phyloP scores from a whole-genome alignment of 176 grass and related monocot genomes.

The Carex pumila region DNA sequence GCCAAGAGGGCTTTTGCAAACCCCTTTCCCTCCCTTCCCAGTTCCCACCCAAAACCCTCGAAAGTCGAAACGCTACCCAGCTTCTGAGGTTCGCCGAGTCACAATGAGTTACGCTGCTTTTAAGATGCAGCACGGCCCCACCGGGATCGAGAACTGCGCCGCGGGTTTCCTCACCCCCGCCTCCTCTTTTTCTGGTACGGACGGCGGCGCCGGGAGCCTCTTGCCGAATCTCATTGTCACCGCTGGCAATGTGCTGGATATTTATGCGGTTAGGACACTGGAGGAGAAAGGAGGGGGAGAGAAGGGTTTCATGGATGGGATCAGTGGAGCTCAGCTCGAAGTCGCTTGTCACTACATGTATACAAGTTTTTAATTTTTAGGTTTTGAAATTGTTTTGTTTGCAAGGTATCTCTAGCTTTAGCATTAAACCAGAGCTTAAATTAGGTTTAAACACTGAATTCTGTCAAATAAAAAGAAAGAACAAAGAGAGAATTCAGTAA shows the following conservation, averaged over 20 bases:
- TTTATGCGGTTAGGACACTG: conserved; percentile 59
- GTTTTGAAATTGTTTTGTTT: neutral
- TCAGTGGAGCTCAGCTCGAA: conserved; percentile 57
- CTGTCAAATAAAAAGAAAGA: neutral
- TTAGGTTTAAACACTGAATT: neutral
- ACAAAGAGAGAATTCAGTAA: neutral
- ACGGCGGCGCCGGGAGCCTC: conserved; percentile 17
- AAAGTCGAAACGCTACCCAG: neutral
- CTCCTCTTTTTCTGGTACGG: neutral
- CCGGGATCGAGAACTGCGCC: conserved; percentile 68
- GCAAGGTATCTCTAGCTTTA: no score
- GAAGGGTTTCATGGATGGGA: conserved; percentile 43
- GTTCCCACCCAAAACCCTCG: neutral
- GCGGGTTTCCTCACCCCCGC: conserved; percentile 59
- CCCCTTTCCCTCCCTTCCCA: neutral
- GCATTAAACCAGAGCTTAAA: neutral
- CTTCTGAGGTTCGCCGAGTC: neutral
- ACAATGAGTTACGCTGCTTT: conserved; percentile 88
- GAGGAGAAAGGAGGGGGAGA: conserved; percentile 23
- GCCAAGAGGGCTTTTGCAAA: neutral
- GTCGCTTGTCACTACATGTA: conserved; percentile 75
- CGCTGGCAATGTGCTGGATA: conserved; percentile 71
- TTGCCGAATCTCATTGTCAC: conserved; percentile 73
- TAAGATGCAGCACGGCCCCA: conserved; percentile 84
- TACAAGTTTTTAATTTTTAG: neutral